Evolutionary conservation across 768 basidiomycete genomes (phyloP).

Genomic region (Peribolospora kevripleyi): DNA sequence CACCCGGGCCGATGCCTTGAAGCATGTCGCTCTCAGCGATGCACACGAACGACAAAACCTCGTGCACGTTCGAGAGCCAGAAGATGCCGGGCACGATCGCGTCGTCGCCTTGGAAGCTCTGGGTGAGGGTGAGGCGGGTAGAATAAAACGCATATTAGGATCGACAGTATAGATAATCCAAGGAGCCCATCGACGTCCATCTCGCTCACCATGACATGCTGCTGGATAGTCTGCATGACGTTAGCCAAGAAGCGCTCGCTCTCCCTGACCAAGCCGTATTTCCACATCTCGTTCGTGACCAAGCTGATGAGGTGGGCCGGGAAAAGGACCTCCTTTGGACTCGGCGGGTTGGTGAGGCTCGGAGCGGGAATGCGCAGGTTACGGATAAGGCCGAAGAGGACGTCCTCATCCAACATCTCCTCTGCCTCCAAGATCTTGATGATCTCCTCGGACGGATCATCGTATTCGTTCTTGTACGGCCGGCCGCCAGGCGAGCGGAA

Average conservation of each 20-base stretch:
- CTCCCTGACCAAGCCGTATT: slow-evolving; percentile 85
- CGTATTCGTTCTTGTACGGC: slow-evolving; percentile 36
- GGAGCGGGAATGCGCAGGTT: slow-evolving; percentile 82
- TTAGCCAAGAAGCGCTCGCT: slow-evolving; percentile 95
- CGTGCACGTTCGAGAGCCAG: slow-evolving; percentile 99
- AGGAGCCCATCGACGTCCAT: background rate
- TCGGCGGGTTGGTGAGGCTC: slow-evolving; percentile 69
- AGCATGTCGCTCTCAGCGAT: slow-evolving; percentile 98
- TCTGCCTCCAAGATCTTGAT: slow-evolving; percentile 76
- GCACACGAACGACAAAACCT: slow-evolving; percentile 95
- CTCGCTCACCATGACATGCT: slow-evolving; percentile 76
- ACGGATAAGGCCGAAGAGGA: slow-evolving; percentile 66
- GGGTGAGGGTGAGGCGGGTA: background rate
- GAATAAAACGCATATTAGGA: background rate
- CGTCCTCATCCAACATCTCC: slow-evolving; percentile 75
- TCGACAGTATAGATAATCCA: background rate
- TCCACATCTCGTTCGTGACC: slow-evolving; percentile 99
- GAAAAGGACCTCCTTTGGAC: slow-evolving; percentile 91
- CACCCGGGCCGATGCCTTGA: slow-evolving; percentile 89
- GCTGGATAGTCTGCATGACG: slow-evolving; percentile 93
- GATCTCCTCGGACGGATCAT: slow-evolving; percentile 86
- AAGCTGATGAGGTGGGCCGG: slow-evolving; percentile 93
- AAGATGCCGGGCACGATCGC: slow-evolving; percentile 89
- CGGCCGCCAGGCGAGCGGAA: background rate
- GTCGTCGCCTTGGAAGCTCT: slow-evolving; percentile 63